Conservation (phyloP, 176 grass and related monocot genomes). For the Raddia guianensis region DNA sequence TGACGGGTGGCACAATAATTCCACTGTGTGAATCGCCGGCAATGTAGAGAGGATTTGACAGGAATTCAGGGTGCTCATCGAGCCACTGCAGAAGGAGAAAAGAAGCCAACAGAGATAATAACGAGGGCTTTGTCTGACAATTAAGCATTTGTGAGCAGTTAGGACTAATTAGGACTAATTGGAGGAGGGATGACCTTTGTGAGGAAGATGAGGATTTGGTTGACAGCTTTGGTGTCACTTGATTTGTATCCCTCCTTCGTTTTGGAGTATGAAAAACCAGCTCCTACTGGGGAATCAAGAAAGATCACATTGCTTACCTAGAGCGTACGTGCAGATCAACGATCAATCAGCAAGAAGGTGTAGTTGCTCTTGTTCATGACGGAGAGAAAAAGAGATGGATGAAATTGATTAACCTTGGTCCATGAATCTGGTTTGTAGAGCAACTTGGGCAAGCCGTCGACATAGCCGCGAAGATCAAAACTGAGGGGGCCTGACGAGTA, state of each 20-base stretch:
- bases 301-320: slow-evolving; percentile 73
- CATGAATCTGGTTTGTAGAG: slow-evolving; percentile 57
- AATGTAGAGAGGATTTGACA: slow-evolving; percentile 69
- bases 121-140: too few species aligned
- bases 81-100: slow-evolving; percentile 53
- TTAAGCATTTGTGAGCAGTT: too few species aligned
- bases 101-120: too few species aligned
- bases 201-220: too few species aligned
- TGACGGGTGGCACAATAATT: slow-evolving; percentile 50
- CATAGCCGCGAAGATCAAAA: slow-evolving; percentile 40
- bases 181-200: too few species aligned
- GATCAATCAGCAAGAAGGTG: background rate
- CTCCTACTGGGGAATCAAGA: slow-evolving; percentile 63
- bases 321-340: background rate
- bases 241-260: slow-evolving; percentile 29
- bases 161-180: too few species aligned
- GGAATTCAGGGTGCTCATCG: slow-evolving; percentile 51
- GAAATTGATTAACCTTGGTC: slow-evolving; percentile 49
- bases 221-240: slow-evolving; percentile 46
- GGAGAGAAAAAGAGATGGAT: background rate
- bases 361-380: background rate
- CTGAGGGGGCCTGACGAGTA: slow-evolving; percentile 53
- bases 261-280: slow-evolving; percentile 70
- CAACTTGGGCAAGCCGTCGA: slow-evolving; percentile 51
- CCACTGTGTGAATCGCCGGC: slow-evolving; percentile 71